Base-by-base conservation (phyloP, 331 rosid genomes). In the Malus hybrid region DNA sequence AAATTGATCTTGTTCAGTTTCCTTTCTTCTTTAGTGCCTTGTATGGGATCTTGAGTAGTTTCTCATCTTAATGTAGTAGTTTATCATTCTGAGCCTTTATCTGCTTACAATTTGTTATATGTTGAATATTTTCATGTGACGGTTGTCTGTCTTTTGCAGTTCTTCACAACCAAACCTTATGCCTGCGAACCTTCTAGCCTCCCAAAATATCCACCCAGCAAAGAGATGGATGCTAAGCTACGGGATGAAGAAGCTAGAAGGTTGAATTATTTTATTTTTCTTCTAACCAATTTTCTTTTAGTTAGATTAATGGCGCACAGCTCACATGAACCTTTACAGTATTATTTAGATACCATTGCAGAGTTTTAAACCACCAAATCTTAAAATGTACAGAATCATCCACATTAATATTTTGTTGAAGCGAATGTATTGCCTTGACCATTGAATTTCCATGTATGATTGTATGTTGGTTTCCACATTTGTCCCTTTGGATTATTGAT, bases 121-220 rank as follows among this genome's bases (percentile, higher is more conserved):
- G n/a, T n/a, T 60, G 32, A 61, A 36, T 36, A 53, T 33, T 65
- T 6, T 75, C 52, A 30, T 48, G 20, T 74, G 61, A 71, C 50
- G 39, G 58, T 86, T 68, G 70, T 44, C 79, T 81, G 73, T 75
- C 71, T 72, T 87, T 81, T 85, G 88, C 87, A 90, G 99, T 94
- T 91, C 77, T 94, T 95, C 85, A 92, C 90, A 11, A 89, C 96
- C 64, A 85, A 86, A 80, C 97, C 97, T 16, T 89, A 92, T 79
- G 97, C 99, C 29, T 95, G 99, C 84, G 99, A 95, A 10, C 99
- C 99, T 36, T 88, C 99, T 24, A 95, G 96, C 86, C 96, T 95
- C 75, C 99, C 99, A 29, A 95, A 89, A 83, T 95, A 95, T 88
- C 99, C 99, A 79, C 99, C 99, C 75, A 89, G 96, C 84, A 95